Evolutionary conservation across 1,284 basidiomycete genomes (phyloP), one percentile per base, ranked within the genome.

Genomic region (Lentinula novae-zelandiae): DNA sequence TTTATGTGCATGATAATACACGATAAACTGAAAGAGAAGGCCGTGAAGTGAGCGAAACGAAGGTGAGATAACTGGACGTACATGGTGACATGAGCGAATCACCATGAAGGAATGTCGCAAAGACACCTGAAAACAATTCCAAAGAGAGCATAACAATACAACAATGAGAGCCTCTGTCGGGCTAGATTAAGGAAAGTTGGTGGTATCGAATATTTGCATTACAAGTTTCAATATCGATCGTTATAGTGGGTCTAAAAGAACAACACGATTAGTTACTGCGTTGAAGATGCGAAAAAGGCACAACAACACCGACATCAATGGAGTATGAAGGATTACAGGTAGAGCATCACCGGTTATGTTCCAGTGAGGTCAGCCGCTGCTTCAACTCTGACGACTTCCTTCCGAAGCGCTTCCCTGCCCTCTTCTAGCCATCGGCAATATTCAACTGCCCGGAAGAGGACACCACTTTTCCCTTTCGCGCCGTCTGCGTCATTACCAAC

Each of bases 381-480:
- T 71, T 91, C 89, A 5, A 86, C 72, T 63, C 82, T 76, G 42
- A 75, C 62, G 5, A 92, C 86, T 71, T 92, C 89, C 46, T 81
- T 78, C 58, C 72, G 69, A 44, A 92, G 76, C 0, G 87, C 85
- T 60, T 87, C 83, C 44, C 82, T 76, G 6, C 86, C 85, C 68
- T 91, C 87, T 68, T 91, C 89, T 22, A 92, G 74, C 86, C 87
- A 92, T 46, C 77, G 80, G 68, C 86, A 84, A 67, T 92, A 92
- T 68, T 92, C 90, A 57, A 88, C 88, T 0, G 90, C 89, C 42
- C 89, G 82, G 71, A 92, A 91, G 51, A 92, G 73, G 1, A 92
- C 90, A 0, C 90, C 90, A 63, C 89, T 91, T 76, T 92, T 92
- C 22, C 90, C 89, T 71, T 90, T 91, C 58, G 81, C 76, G 0